phyloP scores from a whole-genome alignment of 208 protist species.

The Leishmania major region DNA sequence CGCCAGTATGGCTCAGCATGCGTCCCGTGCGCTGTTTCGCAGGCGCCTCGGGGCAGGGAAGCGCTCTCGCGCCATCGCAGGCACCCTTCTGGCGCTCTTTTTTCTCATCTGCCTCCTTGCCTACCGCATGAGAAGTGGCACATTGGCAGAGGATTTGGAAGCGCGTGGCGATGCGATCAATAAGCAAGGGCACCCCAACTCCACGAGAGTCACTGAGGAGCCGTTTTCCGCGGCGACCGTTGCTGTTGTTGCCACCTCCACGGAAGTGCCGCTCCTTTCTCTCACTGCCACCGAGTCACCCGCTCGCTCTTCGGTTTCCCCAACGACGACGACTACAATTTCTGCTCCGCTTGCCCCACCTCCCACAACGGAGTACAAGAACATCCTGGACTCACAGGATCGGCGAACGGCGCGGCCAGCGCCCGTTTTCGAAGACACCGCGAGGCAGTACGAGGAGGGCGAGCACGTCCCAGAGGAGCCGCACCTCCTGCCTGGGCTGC shows the following conservation, averaged over 20 bases:
- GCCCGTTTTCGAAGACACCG: too few species aligned
- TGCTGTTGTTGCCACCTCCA: neutral
- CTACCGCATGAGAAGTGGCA: neutral
- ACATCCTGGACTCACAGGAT: neutral
- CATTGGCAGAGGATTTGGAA: neutral
- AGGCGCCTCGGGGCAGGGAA: neutral
- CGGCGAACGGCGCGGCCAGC: constrained; percentile 5
- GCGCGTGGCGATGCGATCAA: neutral
- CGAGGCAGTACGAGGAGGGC: too few species aligned
- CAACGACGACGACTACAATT: neutral
- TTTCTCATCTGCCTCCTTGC: neutral
- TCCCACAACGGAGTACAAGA: neutral
- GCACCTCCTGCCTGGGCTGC: constrained; percentile 32
- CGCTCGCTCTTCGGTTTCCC: neutral
- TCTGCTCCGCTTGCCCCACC: neutral
- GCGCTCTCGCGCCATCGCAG: neutral
- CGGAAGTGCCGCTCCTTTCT: neutral
- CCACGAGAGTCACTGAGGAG: neutral
- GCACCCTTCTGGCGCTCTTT: neutral
- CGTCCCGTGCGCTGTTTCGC: neutral
- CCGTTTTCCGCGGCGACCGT: neutral
- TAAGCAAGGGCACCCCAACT: neutral
- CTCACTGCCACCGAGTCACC: neutral
- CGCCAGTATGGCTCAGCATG: neutral
- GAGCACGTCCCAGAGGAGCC: constrained; percentile 35